Evolutionary conservation across 1,139 yeast genomes (phyloP), one percentile per base, ranked within the genome.

Genomic region (Zygosaccharomyces pseudobailii): DNA sequence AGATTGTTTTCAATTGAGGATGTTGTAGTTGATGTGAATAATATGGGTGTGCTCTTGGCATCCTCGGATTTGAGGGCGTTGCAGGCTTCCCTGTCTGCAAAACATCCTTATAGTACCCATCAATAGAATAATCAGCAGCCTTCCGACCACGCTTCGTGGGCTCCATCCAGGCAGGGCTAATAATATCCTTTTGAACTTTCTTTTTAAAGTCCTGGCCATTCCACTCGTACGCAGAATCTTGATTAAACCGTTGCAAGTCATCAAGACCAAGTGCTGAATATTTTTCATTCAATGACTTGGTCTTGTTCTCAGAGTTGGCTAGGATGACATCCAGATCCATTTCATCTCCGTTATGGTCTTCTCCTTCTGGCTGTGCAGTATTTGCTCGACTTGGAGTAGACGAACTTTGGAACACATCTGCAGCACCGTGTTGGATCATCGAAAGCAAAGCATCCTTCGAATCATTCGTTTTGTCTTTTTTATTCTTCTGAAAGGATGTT

Each of bases 351-450:
- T 51, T 51, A 6, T 57, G 57, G 33, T 57, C 56, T 21, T 56
- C 66, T 4, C 60, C 50, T 13, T 69, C 68, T 13, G 67, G 66
- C 23, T 66, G 69, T 32, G 72, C 65, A 3, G 63, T 58, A 2
- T 55, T 56, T 34, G 51, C 57, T n/a, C 53, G 40, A 32, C 57
- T 56, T 5, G 57, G 45, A 10, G 54, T 53, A 9, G 55, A 2
- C 6, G 27, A 49, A 41, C 58, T 56, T 50, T 82, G 84, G 63
- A 92, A 85, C 5, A 92, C 94, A 48, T 83, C 82, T 57, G 87
- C 84, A 1, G 97, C 98, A 55, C 98, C 98, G 64, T 87, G 96
- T 65, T 92, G 97, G 66, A 92, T 92, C 97, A 92, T 92, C 40
- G 85, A 86, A 20, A 92, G 74, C 57, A 92, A 76, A 59, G 92